phyloP scores from a whole-genome alignment of 768 basidiomycete species.

The Fibroporia radiculosa region DNA sequence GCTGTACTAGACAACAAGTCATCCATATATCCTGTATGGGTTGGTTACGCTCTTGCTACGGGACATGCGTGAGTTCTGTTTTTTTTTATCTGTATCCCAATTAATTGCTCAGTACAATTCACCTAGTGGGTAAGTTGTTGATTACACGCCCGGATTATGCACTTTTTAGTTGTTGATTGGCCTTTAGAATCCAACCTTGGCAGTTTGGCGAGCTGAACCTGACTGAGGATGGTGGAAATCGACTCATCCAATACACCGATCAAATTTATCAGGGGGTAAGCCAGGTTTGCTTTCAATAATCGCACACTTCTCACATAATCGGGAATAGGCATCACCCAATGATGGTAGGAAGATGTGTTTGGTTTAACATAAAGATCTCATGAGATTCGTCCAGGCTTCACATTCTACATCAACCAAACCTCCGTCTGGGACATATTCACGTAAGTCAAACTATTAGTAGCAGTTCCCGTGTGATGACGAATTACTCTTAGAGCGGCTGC shows the following conservation, averaged over 20 bases:
- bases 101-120: background rate
- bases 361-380: background rate
- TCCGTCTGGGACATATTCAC: constrained; percentile 43
- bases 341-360: constrained; percentile 30
- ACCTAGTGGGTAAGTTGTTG: constrained; percentile 13
- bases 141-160: background rate
- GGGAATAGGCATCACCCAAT: constrained; percentile 41
- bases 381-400: constrained; percentile 28
- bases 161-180: background rate
- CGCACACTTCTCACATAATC: constrained; percentile 8
- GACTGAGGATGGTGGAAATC: constrained; percentile 44
- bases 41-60: constrained; percentile 38
- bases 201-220: constrained; percentile 45
- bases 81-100: background rate
- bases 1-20: constrained; percentile 37
- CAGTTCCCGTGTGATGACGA: background rate
- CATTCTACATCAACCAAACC: constrained; percentile 47
- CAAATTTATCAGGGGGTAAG: constrained; percentile 38
- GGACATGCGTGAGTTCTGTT: constrained; percentile 36
- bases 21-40: constrained; percentile 43
- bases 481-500: constrained; percentile 15
- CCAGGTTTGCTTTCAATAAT: background rate
- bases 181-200: constrained; percentile 50
- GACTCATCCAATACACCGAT: constrained; percentile 48
- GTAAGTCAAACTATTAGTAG: constrained; percentile 23